Evolutionary conservation across 2,329 filamentous ascomycete species (phyloP).

Genomic region (Grosmannia serpens): DNA sequence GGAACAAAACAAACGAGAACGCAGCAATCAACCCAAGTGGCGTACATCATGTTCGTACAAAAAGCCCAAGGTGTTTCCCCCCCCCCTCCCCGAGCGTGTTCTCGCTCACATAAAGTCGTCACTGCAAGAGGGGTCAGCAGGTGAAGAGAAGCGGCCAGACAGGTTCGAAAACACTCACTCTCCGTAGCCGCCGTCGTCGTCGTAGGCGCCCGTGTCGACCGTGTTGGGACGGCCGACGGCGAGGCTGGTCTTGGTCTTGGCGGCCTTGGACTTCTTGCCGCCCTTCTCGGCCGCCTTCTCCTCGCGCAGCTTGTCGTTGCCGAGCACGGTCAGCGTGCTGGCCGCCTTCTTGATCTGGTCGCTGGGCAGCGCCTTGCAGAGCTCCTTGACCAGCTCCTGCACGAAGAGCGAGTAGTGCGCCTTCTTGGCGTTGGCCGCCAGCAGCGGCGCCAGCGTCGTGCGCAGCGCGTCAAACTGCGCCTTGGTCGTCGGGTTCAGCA

Average conservation of each 20-base stretch:
- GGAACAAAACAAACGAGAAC: neutral
- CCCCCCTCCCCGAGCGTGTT: neutral
- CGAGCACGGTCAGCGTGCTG: slow-evolving; percentile 73
- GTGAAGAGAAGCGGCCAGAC: neutral
- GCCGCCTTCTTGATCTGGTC: slow-evolving; percentile 96
- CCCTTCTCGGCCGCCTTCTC: slow-evolving; percentile 92
- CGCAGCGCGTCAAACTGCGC: slow-evolving; percentile 72
- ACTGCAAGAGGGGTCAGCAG: slow-evolving; percentile 25
- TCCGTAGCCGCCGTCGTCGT: slow-evolving; percentile 54
- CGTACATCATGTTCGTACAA: neutral
- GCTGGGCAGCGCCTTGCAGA: slow-evolving; percentile 77
- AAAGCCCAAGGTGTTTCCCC: neutral
- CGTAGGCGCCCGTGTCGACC: slow-evolving; percentile 62
- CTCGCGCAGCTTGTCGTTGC: slow-evolving; percentile 98
- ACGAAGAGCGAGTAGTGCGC: slow-evolving; percentile 83
- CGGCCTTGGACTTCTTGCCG: slow-evolving; percentile 92
- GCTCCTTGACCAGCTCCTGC: slow-evolving; percentile 79
- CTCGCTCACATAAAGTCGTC: slow-evolving; percentile 60
- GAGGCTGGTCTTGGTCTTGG: slow-evolving; percentile 85
- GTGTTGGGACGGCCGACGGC: slow-evolving; percentile 50
- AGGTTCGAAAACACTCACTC: slow-evolving; percentile 49
- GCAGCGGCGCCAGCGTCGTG: slow-evolving; percentile 65
- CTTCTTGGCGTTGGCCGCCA: slow-evolving; percentile 69
- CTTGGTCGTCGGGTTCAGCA: slow-evolving; percentile 88
- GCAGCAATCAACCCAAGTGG: neutral